Base-by-base conservation (phyloP, 306 rosid species). In the Vigna unguiculata region DNA sequence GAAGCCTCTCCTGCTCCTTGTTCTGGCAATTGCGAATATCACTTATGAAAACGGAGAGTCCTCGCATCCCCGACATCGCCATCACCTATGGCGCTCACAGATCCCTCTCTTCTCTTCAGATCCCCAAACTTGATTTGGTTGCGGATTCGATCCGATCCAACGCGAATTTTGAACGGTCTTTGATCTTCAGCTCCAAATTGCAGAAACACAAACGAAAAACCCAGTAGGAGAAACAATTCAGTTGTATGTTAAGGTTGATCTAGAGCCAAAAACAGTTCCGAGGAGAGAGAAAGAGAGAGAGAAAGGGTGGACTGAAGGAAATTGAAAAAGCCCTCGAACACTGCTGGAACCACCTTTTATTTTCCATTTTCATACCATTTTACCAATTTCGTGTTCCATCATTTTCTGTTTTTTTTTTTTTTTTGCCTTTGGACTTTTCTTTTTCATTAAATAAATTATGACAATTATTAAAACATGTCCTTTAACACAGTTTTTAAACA, bases 21-120 rank as follows among this genome's bases (percentile, higher is more conserved):
- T 96, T 96, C 85, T 81, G 99, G 81, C 98, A 96, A 88, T 96
- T 96, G 52, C 98, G 99, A 53, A 96, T 47, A 83, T 96, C 98
- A 84, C 99, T 96, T 75, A 96, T 96, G 76, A 96, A 96, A 19
- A 96, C 99, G 75, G 99, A 92, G 78, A 96, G 96, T 30, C 99
- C 99, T 85, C 99, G 78, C 99, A 96, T 96, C 80, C 98, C 98
- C 40, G 98, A 92, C 92, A 90, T 86, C 75, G 99, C 96, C 99
- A 96, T 96, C 78, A 71, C 62, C 69, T 5, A 13, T 76, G 10
- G 49, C 12, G 3, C 71, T 30, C 32, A 41, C 88, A 91, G 97
- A 90, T 90, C 93, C 92, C 73, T 52, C 81, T 71, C 51, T 79
- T 68, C 48, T 8, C 6, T 69, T 66, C 76, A 88, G 99, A 90